Percentiles rank a stretch among this genome's conserved stretches.
Evolutionary conservation across 75 land plant species (phyloP).

Genomic region (Cunninghamia lanceolata): DNA sequence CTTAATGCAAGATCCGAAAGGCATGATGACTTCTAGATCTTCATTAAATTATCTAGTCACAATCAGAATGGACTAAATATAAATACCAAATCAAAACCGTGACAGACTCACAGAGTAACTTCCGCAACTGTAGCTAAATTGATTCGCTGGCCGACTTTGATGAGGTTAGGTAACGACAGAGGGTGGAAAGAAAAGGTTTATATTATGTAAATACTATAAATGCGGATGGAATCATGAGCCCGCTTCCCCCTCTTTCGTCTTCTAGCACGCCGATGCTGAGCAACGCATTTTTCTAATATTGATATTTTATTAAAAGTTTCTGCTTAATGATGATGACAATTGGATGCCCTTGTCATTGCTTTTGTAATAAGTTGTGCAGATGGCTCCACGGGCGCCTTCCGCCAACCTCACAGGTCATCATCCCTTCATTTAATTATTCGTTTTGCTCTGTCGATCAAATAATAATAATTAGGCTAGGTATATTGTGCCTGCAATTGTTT

Average conservation of each 20-base stretch:
- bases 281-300: neutral
- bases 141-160: too few relatives aligned
- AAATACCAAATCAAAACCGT: too few relatives aligned
- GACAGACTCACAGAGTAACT: too few relatives aligned
- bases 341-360: neutral
- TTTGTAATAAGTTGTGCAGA: neutral
- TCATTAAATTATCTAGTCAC: too few relatives aligned
- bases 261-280: constrained; percentile 1
- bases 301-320: neutral
- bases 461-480: neutral
- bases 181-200: too few relatives aligned
- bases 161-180: too few relatives aligned
- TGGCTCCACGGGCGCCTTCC: neutral
- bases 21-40: too few relatives aligned
- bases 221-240: neutral
- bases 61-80: too few relatives aligned
- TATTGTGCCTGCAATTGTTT: neutral
- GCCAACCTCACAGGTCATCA: neutral
- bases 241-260: neutral
- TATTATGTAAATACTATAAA: too few relatives aligned
- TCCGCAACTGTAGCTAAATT: too few relatives aligned
- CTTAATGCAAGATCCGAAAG: too few relatives aligned
- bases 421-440: neutral
- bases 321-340: neutral
- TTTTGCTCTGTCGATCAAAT: neutral